Percentiles rank a stretch among this genome's conserved stretches.
Evolutionary conservation across 495 filamentous ascomycete species (phyloP).

Genomic region (Bacidia gigantensis): DNA sequence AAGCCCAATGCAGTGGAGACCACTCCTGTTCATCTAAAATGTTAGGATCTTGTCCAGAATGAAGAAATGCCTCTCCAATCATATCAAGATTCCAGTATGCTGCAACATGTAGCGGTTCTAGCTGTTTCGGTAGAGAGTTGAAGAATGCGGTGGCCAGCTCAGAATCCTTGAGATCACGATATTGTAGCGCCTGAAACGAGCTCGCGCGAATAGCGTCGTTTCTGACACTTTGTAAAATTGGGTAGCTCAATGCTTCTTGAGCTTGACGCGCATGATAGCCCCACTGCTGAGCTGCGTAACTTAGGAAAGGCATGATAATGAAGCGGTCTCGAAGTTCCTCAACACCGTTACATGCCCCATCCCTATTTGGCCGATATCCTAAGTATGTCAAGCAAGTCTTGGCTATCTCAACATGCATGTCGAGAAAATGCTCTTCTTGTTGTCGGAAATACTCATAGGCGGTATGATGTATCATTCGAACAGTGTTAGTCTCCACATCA

Average conservation of each 20-base stretch:
- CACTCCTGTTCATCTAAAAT: background rate
- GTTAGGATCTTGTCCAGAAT: background rate
- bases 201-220: background rate
- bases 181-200: background rate
- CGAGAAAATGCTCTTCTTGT: too few species aligned
- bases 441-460: background rate
- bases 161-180: background rate
- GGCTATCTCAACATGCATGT: too few species aligned
- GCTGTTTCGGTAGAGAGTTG: background rate
- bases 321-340: too few species aligned
- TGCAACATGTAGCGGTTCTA: background rate
- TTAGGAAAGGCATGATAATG: too few species aligned
- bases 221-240: background rate
- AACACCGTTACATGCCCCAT: too few species aligned
- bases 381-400: too few species aligned
- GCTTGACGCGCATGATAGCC: too few species aligned
- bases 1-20: background rate
- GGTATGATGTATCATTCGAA: background rate
- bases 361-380: too few species aligned
- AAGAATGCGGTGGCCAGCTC: background rate
- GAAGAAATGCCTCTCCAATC: background rate
- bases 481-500: background rate
- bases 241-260: too few species aligned
- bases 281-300: too few species aligned
- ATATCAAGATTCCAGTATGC: background rate